Evolutionary conservation across 2,329 filamentous ascomycete species (phyloP).

Genomic region (Achaetomium macrosporum): DNA sequence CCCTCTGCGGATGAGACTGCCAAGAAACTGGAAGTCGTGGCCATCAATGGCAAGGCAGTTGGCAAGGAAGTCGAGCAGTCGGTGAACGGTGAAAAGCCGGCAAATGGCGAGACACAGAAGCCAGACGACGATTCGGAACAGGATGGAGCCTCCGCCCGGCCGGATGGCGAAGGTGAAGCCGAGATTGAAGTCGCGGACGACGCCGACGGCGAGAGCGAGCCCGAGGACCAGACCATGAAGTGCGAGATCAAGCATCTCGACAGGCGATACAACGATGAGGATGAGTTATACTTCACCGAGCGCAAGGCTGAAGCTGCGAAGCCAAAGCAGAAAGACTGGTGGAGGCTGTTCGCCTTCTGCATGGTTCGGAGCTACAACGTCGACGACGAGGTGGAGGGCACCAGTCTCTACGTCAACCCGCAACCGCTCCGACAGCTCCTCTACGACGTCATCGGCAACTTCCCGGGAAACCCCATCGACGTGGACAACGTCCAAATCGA

Average conservation of each 20-base stretch:
- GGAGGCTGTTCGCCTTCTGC: slow-evolving; percentile 29
- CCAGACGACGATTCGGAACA: not conserved
- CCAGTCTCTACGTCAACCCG: slow-evolving; percentile 28
- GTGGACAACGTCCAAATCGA: slow-evolving; percentile 23
- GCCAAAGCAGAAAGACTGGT: slow-evolving; percentile 28
- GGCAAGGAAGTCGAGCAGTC: not conserved
- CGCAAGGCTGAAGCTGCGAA: slow-evolving; percentile 19
- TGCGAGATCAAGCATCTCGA: slow-evolving; percentile 28
- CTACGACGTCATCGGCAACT: slow-evolving; percentile 25
- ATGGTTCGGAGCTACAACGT: slow-evolving; percentile 24
- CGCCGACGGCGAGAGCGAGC: slow-evolving; percentile 1
- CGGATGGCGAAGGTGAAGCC: not conserved
- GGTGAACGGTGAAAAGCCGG: not conserved
- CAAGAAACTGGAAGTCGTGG: not conserved
- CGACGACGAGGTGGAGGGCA: slow-evolving; percentile 20
- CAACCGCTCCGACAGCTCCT: slow-evolving; percentile 27
- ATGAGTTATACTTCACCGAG: slow-evolving; percentile 27
- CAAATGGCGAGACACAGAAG: not conserved
- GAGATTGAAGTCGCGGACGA: not conserved
- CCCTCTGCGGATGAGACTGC: not conserved
- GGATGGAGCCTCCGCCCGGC: not conserved
- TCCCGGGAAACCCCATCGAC: slow-evolving; percentile 28
- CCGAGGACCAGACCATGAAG: slow-evolving; percentile 28
- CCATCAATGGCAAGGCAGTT: not conserved
- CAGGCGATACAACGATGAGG: slow-evolving; percentile 24